Evolutionary conservation across 2,329 filamentous ascomycete species (phyloP).

Genomic region (Chrysosphaeria jannelii): DNA sequence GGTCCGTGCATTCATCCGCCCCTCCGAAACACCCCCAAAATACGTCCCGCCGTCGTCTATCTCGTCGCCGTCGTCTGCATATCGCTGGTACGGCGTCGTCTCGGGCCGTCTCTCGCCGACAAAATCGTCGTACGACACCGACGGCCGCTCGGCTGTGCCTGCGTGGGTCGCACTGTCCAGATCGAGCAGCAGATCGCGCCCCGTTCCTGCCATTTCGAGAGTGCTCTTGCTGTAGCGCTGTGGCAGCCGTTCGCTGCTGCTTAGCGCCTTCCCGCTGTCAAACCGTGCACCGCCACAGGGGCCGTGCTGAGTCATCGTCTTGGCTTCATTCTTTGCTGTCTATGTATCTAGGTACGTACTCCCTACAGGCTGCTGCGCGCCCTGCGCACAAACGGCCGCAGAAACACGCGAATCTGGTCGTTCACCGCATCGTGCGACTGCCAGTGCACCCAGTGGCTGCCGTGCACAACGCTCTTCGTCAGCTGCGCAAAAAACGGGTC

Average conservation of each 20-base stretch:
- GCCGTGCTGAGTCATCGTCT: no score
- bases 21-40: conserved; percentile 17
- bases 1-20: conserved; percentile 29
- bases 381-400: conserved; percentile 19
- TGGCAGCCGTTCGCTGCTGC: conserved; percentile 19
- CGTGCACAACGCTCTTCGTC: conserved; percentile 31
- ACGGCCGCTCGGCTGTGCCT: no score
- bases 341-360: not conserved
- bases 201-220: no score
- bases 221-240: no score
- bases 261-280: not conserved
- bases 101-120: conserved; percentile 42
- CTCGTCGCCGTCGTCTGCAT: conserved; percentile 68
- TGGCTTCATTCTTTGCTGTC: not conserved
- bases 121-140: conserved; percentile 84
- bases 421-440: conserved; percentile 46
- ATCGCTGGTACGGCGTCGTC: conserved; percentile 44
- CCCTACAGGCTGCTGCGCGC: conserved; percentile 7
- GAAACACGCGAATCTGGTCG: conserved; percentile 31
- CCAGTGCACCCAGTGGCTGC: conserved; percentile 59
- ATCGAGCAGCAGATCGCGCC: conserved; percentile 44
- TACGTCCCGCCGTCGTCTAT: conserved; percentile 49
- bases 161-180: no score
- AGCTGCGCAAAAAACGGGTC: conserved; percentile 31
- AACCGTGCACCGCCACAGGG: not conserved